phyloP scores from a whole-genome alignment of 1,284 basidiomycete species.

The Malassezia sympodialis region DNA sequence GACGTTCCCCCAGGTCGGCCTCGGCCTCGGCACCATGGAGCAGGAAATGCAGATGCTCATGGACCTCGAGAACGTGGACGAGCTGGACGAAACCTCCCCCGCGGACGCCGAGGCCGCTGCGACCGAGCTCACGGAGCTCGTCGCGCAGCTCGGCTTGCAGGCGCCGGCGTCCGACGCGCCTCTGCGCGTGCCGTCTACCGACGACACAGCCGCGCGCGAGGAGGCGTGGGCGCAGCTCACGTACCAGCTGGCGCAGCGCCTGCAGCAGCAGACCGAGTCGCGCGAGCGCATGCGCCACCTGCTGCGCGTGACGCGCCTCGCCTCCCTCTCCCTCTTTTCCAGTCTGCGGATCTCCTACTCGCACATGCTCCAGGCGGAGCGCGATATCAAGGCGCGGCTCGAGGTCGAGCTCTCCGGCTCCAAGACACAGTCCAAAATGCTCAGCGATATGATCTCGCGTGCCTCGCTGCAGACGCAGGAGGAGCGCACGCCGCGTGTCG shows the following conservation, averaged over 20 bases:
- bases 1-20: constrained; percentile 31
- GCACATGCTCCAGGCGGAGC: constrained; percentile 32
- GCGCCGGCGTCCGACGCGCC: background rate
- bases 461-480: constrained; percentile 29
- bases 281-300: constrained; percentile 6
- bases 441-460: constrained; percentile 33
- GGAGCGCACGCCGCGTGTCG: constrained; percentile 10
- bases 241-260: background rate
- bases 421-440: constrained; percentile 40
- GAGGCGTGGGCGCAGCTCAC: background rate
- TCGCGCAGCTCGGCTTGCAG: constrained; percentile 3
- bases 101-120: constrained; percentile 9
- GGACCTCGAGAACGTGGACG: constrained; percentile 20
- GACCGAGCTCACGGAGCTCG: constrained; percentile 19
- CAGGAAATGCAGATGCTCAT: constrained; percentile 37
- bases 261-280: constrained; percentile 9
- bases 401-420: constrained; percentile 43
- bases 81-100: background rate
- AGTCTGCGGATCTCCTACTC: constrained; percentile 35
- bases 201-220: background rate
- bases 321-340: constrained; percentile 39
- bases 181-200: background rate
- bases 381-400: constrained; percentile 29
- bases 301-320: constrained; percentile 25
- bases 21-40: constrained; percentile 32